Conservation (phyloP, 2,329 filamentous ascomycete species). For the Fusarium sp. region DNA sequence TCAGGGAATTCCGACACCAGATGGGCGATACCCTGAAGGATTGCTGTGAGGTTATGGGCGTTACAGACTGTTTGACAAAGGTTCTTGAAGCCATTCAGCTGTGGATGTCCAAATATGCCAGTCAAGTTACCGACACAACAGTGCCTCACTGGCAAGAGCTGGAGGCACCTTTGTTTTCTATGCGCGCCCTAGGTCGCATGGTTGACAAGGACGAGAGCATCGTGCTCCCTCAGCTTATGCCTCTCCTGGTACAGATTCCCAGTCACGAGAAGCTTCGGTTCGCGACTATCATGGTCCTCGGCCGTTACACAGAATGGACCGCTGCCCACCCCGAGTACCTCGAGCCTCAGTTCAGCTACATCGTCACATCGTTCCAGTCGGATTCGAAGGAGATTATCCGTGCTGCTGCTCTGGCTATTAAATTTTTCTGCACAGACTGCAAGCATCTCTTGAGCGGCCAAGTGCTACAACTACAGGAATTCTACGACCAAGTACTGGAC, state of each 20-base stretch:
- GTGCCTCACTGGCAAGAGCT: conserved; percentile 97
- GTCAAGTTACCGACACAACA: conserved; percentile 77
- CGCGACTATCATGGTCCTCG: conserved; percentile 97
- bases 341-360: conserved; percentile 93
- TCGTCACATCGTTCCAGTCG: conserved; percentile 91
- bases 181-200: conserved; percentile 97
- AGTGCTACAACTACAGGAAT: conserved; percentile 87
- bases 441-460: conserved; percentile 86
- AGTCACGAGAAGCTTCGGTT: conserved; percentile 98
- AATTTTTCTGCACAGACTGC: conserved; percentile 97
- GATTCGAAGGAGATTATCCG: conserved; percentile 90
- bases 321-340: conserved; percentile 92
- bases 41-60: conserved; percentile 94
- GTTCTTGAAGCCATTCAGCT: conserved; percentile 86
- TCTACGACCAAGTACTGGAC: conserved; percentile 91
- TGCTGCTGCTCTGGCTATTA: conserved; percentile 92
- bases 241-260: conserved; percentile 92
- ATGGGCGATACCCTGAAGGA: conserved; percentile 99
- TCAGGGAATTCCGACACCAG: conserved; percentile 93
- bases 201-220: conserved; percentile 89
- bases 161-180: conserved; percentile 93
- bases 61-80: conserved; percentile 90
- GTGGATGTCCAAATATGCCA: conserved; percentile 88
- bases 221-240: conserved; percentile 91
- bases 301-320: conserved; percentile 98